phyloP scores from a whole-genome alignment of 306 rosid species.

The Lablab purpureus region DNA sequence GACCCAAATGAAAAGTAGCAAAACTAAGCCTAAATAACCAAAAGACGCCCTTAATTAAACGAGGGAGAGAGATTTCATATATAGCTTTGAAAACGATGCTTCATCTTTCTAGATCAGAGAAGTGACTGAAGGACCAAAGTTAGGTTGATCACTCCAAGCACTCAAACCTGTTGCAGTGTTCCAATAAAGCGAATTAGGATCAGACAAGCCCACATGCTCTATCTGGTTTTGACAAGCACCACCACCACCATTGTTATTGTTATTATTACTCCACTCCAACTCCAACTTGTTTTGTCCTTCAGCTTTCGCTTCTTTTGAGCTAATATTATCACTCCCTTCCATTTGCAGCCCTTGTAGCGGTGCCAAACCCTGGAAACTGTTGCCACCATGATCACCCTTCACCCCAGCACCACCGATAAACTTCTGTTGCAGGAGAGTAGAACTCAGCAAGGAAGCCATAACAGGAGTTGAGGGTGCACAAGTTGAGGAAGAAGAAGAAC shows the following conservation, averaged over 20 bases:
- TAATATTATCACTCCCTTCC: slow-evolving; percentile 26
- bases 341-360: slow-evolving; percentile 53
- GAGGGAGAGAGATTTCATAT: slow-evolving; percentile 44
- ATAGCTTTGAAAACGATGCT: slow-evolving; percentile 40
- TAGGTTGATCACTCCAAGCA: slow-evolving; percentile 79
- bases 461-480: slow-evolving; percentile 54
- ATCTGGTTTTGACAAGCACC: slow-evolving; percentile 55
- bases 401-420: slow-evolving; percentile 54
- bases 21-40: slow-evolving; percentile 32
- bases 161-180: slow-evolving; percentile 57
- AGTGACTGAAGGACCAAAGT: slow-evolving; percentile 74
- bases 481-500: slow-evolving; percentile 51
- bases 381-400: slow-evolving; percentile 48
- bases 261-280: slow-evolving; percentile 48
- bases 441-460: slow-evolving; percentile 68
- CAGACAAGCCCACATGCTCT: slow-evolving; percentile 65
- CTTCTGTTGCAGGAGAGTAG: slow-evolving; percentile 60
- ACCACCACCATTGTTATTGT: slow-evolving; percentile 16
- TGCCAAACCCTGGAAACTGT: slow-evolving; percentile 57
- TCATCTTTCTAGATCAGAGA: slow-evolving; percentile 77
- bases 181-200: slow-evolving; percentile 80
- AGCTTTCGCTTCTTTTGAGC: slow-evolving; percentile 67
- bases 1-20: slow-evolving; percentile 40
- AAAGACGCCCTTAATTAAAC: slow-evolving; percentile 41
- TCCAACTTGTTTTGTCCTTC: slow-evolving; percentile 63